Base-by-base conservation (phyloP, 352 stramenopile genomes). In the Nothophytophthora sp. region DNA sequence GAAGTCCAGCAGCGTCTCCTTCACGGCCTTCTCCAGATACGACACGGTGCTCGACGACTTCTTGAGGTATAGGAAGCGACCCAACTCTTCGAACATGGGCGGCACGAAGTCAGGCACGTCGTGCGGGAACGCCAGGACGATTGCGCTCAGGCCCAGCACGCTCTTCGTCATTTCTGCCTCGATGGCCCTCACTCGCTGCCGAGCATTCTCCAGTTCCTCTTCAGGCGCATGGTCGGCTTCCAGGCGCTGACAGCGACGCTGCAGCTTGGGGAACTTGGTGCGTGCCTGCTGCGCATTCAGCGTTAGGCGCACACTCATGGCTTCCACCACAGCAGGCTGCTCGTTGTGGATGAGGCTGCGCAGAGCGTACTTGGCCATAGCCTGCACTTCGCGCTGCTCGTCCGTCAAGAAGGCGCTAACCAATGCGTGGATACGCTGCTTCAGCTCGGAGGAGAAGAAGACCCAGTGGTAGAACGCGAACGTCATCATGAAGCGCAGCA, bases 1-100 rank as follows among this genome's bases (percentile, higher is more conserved):
- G 44, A 93, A 93, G 51, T 93, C 82, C 42, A 90, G 64, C 52
- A 93, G 54, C 33, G 81, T 89, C 49, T 90, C 76, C 60, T 91
- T 90, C 24, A 88, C 82, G 11, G 60, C 65, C 53, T 89, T 90
- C 46, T 82, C 67, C 30, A 93, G 47, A 51, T 77, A 89, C 41
- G 80, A 89, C 13, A 89, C 67, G 2, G 67, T 73, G 9, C 66
- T 67, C 8, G 80, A 81, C 9, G 67, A 64, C 13, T 50, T 56
- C 65, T 86, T 88, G 46, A 90, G 67, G 50, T 90, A 89, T 43
- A 91, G 36, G 41, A 83, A 89, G 19, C 57, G 61, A 7, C 80
- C 77, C 44, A 93, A 59, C 55, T 88, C 82, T 62, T 91, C 82
- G 38, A 93, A 76, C 22, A 90, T 66, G 7, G 72, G 70, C 15